Evolutionary conservation across 768 basidiomycete species (phyloP).

Genomic region (Daedalea quercina): DNA sequence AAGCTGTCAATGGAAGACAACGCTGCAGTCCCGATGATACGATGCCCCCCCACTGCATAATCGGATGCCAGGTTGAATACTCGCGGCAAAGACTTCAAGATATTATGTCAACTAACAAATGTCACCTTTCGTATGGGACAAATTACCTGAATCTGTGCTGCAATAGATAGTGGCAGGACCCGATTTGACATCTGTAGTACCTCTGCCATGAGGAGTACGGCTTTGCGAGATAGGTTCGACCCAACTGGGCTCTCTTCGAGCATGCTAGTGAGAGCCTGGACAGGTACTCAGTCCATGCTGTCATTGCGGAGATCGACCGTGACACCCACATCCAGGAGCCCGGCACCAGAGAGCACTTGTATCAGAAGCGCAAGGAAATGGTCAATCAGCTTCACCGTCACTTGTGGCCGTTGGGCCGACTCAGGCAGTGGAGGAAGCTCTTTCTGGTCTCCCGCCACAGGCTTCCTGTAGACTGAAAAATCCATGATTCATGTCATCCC

Average conservation of each 20-base stretch:
- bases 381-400: constrained; percentile 78
- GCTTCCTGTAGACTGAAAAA: constrained; percentile 19
- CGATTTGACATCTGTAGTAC: constrained; percentile 83
- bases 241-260: constrained; percentile 75
- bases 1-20: constrained; percentile 88
- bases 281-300: not conserved
- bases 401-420: constrained; percentile 32
- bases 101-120: not conserved
- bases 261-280: constrained; percentile 77
- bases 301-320: not conserved
- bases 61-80: constrained; percentile 82
- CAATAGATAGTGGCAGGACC: constrained; percentile 74
- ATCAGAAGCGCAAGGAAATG: constrained; percentile 88
- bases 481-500: not conserved
- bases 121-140: too few relatives aligned
- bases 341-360: constrained; percentile 79
- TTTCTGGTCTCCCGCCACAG: constrained; percentile 55
- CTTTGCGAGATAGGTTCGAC: constrained; percentile 77
- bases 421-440: constrained; percentile 9
- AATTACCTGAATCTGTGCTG: constrained; percentile 76
- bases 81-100: constrained; percentile 66
- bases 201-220: constrained; percentile 87
- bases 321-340: constrained; percentile 72
- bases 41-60: constrained; percentile 67
- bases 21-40: constrained; percentile 79